Conservation (phyloP, 2,329 filamentous ascomycete genomes). For the Tolypocladium nubicola region DNA sequence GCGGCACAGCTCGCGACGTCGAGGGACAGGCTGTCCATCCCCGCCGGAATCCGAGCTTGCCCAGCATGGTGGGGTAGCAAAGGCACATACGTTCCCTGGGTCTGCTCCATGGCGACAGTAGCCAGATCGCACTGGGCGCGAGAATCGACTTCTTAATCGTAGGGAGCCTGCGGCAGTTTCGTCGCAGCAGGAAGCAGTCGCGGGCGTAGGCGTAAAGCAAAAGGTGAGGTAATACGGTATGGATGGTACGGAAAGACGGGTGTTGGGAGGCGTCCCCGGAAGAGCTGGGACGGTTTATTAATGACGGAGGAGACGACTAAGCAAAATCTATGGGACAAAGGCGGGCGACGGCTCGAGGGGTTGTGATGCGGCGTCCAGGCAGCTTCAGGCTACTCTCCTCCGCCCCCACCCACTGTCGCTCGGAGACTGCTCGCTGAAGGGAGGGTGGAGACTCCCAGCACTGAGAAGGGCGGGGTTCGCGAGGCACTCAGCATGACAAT, state of each 20-base stretch:
- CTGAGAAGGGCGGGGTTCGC: not conserved
- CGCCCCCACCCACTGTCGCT: not conserved
- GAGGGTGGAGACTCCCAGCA: not conserved
- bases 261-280: conserved; percentile 3
- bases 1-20: not conserved
- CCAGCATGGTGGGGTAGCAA: conserved; percentile 6
- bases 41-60: conserved; percentile 4
- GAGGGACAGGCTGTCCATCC: not conserved
- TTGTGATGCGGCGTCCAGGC: not conserved
- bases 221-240: not conserved
- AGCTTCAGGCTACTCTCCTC: not conserved
- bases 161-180: not conserved
- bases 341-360: not conserved
- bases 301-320: conserved; percentile 4
- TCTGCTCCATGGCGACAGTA: conserved; percentile 7
- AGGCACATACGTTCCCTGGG: conserved; percentile 6
- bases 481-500: not conserved
- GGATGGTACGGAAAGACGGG: not conserved
- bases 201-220: not conserved
- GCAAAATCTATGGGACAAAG: not conserved
- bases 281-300: conserved; percentile 8
- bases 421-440: not conserved
- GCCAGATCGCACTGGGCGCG: conserved; percentile 5
- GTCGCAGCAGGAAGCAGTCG: not conserved
- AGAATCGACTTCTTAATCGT: not conserved